Percentiles rank a stretch among this genome's conserved stretches.
These are phyloP conservation scores for Blastocystis hominis DNA, from an alignment of 352 stramenopile species.

Conservation along the genomic window DNA sequence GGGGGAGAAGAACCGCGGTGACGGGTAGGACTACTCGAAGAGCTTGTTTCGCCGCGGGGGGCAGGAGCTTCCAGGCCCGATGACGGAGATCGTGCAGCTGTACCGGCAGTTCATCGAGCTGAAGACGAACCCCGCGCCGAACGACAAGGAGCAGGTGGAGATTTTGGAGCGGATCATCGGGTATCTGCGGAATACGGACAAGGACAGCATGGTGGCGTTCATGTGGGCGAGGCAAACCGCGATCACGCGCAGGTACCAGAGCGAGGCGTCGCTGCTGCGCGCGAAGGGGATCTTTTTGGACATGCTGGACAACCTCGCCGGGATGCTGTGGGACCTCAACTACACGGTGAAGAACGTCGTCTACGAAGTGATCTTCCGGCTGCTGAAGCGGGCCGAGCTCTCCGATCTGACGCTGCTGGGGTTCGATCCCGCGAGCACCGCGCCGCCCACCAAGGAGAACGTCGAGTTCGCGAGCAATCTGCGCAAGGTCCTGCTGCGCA, in stretches of 20 bases:
- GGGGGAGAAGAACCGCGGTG: neutral
- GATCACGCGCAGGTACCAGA: slow-evolving; percentile 16
- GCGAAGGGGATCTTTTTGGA: slow-evolving; percentile 47
- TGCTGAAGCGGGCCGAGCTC: slow-evolving; percentile 43
- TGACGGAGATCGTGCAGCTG: slow-evolving; percentile 36
- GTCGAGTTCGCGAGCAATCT: slow-evolving; percentile 47
- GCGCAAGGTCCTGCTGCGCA: slow-evolving; percentile 19
- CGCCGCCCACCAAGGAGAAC: slow-evolving; percentile 1
- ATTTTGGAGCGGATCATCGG: slow-evolving; percentile 55
- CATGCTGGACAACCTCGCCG: slow-evolving; percentile 5
- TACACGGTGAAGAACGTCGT: slow-evolving; percentile 57
- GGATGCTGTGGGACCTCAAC: slow-evolving; percentile 32
- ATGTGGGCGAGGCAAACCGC: neutral
- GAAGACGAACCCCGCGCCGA: slow-evolving; percentile 25
- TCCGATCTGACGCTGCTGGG: slow-evolving; percentile 38
- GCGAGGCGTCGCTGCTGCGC: neutral
- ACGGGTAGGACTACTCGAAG: neutral
- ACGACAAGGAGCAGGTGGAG: slow-evolving; percentile 56
- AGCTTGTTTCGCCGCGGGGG: slow-evolving; percentile 1
- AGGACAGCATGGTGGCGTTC: slow-evolving; percentile 55
- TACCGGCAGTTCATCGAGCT: slow-evolving; percentile 24
- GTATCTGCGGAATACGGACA: slow-evolving; percentile 47
- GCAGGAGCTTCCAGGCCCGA: slow-evolving; percentile 2
- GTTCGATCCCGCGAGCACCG: slow-evolving; percentile 41
- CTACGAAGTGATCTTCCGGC: slow-evolving; percentile 57